A percentile compares a stretch with the other conserved stretches of the same genome.
Evolutionary conservation across 169 alveolate species (phyloP).

Genomic region (Besnoitia besnoiti): DNA sequence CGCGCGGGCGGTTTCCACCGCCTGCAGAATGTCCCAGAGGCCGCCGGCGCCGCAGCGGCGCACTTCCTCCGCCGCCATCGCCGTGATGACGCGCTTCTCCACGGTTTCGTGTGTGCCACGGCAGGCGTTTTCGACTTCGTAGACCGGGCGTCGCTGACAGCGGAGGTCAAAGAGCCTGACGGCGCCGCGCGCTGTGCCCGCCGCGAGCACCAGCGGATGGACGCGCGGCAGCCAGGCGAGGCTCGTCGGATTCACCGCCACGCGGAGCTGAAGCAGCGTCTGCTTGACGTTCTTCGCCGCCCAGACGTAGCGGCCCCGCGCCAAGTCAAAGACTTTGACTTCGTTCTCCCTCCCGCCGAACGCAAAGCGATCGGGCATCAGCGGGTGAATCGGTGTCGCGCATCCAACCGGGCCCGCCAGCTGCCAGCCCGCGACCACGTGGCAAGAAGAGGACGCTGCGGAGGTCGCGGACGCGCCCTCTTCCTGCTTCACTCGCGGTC

Average conservation of each 20-base stretch:
- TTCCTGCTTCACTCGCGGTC: neutral
- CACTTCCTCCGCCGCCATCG: neutral
- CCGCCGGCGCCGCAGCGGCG: neutral
- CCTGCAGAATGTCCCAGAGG: neutral
- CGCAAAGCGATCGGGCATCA: slow-evolving; percentile 59
- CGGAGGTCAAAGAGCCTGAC: slow-evolving; percentile 61
- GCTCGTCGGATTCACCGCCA: slow-evolving; percentile 41
- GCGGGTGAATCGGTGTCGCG: slow-evolving; percentile 40
- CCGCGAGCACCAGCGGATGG: slow-evolving; percentile 66
- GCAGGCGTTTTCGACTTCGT: slow-evolving; percentile 33
- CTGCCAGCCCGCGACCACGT: slow-evolving; percentile 23
- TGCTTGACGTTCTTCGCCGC: slow-evolving; percentile 63
- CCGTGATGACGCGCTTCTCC: slow-evolving; percentile 3
- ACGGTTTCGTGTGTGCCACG: neutral
- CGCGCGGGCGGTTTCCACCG: neutral
- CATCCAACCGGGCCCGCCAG: neutral
- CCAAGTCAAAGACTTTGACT: slow-evolving; percentile 54
- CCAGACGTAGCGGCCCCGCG: slow-evolving; percentile 49
- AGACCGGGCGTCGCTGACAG: slow-evolving; percentile 68
- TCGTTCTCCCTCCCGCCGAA: slow-evolving; percentile 64
- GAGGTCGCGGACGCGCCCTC: neutral
- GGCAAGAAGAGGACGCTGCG: neutral
- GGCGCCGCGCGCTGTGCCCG: slow-evolving; percentile 64
- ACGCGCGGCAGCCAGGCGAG: slow-evolving; percentile 60
- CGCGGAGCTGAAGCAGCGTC: slow-evolving; percentile 55